Conservation (phyloP, 495 filamentous ascomycete genomes). For the Podospora pseudocomata region DNA sequence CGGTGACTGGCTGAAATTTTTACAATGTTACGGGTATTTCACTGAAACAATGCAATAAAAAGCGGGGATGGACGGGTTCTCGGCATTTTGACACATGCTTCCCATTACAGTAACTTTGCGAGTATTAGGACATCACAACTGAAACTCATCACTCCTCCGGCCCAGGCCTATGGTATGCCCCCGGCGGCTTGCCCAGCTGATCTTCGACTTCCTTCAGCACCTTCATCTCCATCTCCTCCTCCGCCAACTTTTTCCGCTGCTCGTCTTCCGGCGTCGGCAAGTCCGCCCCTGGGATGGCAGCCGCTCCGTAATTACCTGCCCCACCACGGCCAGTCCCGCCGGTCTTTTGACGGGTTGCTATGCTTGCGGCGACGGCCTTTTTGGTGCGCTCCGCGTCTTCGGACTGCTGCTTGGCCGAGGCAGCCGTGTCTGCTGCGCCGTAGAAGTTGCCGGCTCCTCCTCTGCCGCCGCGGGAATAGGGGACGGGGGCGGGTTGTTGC, state of each 20-base stretch:
- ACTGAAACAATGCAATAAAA: not conserved
- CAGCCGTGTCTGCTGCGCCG: conserved; percentile 30
- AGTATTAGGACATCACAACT: not conserved
- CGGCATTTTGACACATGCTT: not conserved
- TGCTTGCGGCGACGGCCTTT: conserved; percentile 23
- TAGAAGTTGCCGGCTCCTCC: conserved; percentile 61
- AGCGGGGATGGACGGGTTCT: not conserved
- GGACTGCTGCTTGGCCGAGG: conserved; percentile 23
- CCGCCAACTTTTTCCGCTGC: conserved; percentile 26
- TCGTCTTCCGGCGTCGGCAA: conserved; percentile 20
- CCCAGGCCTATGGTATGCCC: conserved; percentile 31
- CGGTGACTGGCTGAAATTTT: not conserved
- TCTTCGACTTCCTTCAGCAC: conserved; percentile 46
- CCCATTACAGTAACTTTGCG: not conserved
- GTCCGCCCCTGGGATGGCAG: conserved; percentile 22
- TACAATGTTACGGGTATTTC: not conserved
- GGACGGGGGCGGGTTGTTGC: conserved; percentile 2
- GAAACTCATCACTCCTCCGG: conserved; percentile 16
- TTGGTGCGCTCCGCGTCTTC: conserved; percentile 26
- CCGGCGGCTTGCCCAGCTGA: conserved; percentile 36
- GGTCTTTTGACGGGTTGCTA: conserved; percentile 20
- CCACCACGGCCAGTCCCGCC: conserved; percentile 50
- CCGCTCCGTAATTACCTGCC: conserved; percentile 50
- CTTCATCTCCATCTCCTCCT: conserved; percentile 35
- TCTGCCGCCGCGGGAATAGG: conserved; percentile 38